Evolutionary conservation across 371 early-diverging fungal genomes (phyloP).

Genomic region (Thermomucor indicae-seudaticae): DNA sequence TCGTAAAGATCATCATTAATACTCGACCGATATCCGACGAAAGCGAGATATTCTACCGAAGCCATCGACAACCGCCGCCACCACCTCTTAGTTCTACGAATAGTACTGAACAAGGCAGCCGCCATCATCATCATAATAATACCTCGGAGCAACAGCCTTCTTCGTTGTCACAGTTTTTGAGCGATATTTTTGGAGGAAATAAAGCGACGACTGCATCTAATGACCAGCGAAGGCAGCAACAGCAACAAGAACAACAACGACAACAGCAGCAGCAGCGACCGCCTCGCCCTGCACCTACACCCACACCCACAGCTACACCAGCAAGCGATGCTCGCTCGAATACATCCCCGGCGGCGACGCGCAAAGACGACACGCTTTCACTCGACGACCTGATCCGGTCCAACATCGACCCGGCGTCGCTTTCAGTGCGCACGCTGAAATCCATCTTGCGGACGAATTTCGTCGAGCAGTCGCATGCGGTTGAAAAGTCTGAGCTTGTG

Average conservation of each 20-base stretch:
- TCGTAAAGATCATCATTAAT: slow-evolving; percentile 38
- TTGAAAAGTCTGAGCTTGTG: slow-evolving; percentile 55
- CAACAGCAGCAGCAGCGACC: slow-evolving; percentile 9
- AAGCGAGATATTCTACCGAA: slow-evolving; percentile 36
- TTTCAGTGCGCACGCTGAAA: slow-evolving; percentile 52
- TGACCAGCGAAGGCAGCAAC: slow-evolving; percentile 1
- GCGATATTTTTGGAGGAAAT: slow-evolving; percentile 7
- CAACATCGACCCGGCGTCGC: slow-evolving; percentile 36
- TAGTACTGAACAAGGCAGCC: background rate
- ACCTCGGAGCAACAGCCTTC: background rate
- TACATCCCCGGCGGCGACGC: slow-evolving; percentile 1
- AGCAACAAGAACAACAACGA: slow-evolving; percentile 4
- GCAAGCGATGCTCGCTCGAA: too few species aligned
- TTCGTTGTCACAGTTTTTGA: slow-evolving; percentile 4
- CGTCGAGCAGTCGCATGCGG: slow-evolving; percentile 43
- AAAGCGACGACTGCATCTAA: background rate
- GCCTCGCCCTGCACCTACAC: background rate
- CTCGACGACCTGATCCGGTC: slow-evolving; percentile 27
- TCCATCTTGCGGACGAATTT: slow-evolving; percentile 42
- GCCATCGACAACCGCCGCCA: slow-evolving; percentile 1
- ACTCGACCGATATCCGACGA: slow-evolving; percentile 42
- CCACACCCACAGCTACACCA: background rate
- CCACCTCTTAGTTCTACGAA: too few species aligned
- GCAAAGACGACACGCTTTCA: slow-evolving; percentile 16
- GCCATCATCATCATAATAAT: background rate